Percentiles rank a stretch among this genome's conserved stretches.
These are phyloP conservation scores for Fusarium veterinarium DNA, from an alignment of 2,329 filamentous ascomycete species.

Conservation along the genomic window DNA sequence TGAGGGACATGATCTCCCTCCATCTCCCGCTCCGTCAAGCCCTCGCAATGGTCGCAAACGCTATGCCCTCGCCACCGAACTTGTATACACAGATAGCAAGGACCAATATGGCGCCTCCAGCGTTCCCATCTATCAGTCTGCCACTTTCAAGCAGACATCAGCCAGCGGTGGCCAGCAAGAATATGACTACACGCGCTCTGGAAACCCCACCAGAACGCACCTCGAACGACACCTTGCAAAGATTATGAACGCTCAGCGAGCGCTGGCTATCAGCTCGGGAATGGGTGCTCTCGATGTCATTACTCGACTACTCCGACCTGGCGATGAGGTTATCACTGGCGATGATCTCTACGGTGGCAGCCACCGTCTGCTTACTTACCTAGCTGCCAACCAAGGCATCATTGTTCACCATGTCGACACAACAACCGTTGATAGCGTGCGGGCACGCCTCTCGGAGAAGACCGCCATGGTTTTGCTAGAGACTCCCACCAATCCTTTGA, in stretches of 20 bases:
- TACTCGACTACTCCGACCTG: constrained; percentile 86
- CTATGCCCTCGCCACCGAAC: constrained; percentile 94
- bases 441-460: constrained; percentile 76
- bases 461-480: constrained; percentile 97
- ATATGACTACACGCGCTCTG: constrained; percentile 98
- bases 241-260: constrained; percentile 95
- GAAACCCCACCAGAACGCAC: constrained; percentile 95
- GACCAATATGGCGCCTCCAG: constrained; percentile 98
- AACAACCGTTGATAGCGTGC: constrained; percentile 78
- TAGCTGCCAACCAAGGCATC: constrained; percentile 90
- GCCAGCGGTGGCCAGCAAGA: constrained; percentile 82
- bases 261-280: constrained; percentile 92
- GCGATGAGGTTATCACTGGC: constrained; percentile 96
- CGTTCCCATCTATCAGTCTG: constrained; percentile 97
- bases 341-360: constrained; percentile 97
- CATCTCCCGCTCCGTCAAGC: constrained; percentile 92
- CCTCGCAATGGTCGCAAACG: constrained; percentile 83
- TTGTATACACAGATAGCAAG: constrained; percentile 95
- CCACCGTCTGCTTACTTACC: constrained; percentile 91
- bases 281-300: constrained; percentile 99
- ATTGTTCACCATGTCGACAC: constrained; percentile 97
- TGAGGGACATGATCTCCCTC: constrained; percentile 86
- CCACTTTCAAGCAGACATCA: constrained; percentile 95
- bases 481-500: constrained; percentile 95
- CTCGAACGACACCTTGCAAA: constrained; percentile 97